Evolutionary conservation across 306 rosid species (phyloP).

Genomic region (Malus domestica): ASM211411v1 NC_041799.1:4289501-4290000

Average conservation of each 20-base stretch:
- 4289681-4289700: too few species aligned
- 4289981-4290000: neutral
- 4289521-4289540: too few species aligned
- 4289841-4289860: neutral
- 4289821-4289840: neutral
- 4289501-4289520: too few species aligned
- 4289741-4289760: neutral
- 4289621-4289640: neutral
- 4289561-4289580: neutral
- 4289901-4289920: neutral
- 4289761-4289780: neutral
- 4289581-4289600: neutral
- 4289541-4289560: too few species aligned
- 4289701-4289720: neutral
- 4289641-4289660: neutral
- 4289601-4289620: neutral
- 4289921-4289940: neutral
- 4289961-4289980: neutral
- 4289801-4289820: neutral
- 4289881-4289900: neutral
- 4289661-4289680: neutral
- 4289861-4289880: neutral
- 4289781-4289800: neutral
- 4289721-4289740: neutral
- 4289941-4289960: neutral